Evolutionary conservation across 2,329 filamentous ascomycete genomes (phyloP), one percentile per base, ranked within the genome.

Genomic region (Colletotrichum neosansevieriae): DNA sequence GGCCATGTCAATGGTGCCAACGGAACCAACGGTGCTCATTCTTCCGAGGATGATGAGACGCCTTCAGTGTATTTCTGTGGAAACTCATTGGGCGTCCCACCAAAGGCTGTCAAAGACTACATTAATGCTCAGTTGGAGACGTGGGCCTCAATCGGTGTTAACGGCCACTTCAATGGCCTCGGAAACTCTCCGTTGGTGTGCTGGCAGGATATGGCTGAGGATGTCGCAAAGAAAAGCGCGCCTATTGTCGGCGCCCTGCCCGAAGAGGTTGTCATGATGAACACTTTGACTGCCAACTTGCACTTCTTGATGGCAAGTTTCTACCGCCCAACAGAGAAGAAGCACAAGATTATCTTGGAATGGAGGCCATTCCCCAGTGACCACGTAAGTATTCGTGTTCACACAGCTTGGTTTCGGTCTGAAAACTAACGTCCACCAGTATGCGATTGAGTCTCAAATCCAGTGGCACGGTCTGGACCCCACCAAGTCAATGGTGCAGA

Each of bases 361-460:
- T 93, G 92, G 79, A 94, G 94, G 76, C 93, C 94, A 0, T 97
- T 97, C 73, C 94, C 94, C 0, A 94, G 92, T 77, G 94, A 97
- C 75, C 90, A 92, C 78, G 89, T 89, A 83, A 74, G 82, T 74
- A 15, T 45, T n/a, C 21, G n/a, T 50, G 6, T 29, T n/a, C n/a
- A n/a, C 10, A 4, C 70, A 17, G 62, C 32, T 21, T 24, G 12
- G n/a, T 32, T 24, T 10, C 34, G 12, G 24, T 12, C 11, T 4
- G 13, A n/a, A 36, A 15, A 11, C 42, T 65, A 15, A 59, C 13
- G 1, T n/a, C 15, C 9, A 63, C 10, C 76, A 94, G 87, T 97
- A 94, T 77, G 93, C 92, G 4, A 88, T 96, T 34, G 90, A 94
- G 78, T 94, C 92, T 36, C 94, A 97, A 76, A 88, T 97, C 32